Evolutionary conservation across 2,329 filamentous ascomycete genomes (phyloP).

Genomic region (Ophiostoma tasmaniense): DNA sequence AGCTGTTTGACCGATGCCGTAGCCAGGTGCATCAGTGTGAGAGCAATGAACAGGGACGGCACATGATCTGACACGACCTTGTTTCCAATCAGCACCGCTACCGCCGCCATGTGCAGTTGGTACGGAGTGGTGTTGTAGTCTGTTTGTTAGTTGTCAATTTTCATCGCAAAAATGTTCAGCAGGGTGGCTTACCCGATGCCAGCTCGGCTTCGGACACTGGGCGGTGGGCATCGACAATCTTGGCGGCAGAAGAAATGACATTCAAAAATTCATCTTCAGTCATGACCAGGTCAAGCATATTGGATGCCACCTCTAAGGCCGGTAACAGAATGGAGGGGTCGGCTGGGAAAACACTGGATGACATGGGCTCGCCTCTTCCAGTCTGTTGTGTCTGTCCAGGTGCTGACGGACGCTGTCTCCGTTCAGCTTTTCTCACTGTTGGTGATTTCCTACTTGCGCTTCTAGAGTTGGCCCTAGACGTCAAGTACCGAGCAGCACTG

Average conservation of each 20-base stretch:
- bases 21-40: conserved; percentile 31
- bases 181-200: conserved; percentile 5
- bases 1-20: conserved; percentile 18
- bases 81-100: conserved; percentile 22
- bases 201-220: conserved; percentile 1
- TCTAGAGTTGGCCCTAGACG: not conserved
- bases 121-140: conserved; percentile 24
- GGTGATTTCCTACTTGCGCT: not conserved
- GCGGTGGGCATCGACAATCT: not conserved
- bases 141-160: conserved; percentile 9
- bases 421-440: not conserved
- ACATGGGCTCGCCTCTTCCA: not conserved
- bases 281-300: not conserved
- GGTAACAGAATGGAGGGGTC: not conserved
- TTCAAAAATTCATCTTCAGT: conserved; percentile 11
- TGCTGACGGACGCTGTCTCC: not conserved
- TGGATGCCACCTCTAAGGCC: conserved; percentile 4
- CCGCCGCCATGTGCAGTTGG: conserved; percentile 29
- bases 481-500: not conserved
- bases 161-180: not conserved
- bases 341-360: conserved; percentile 6
- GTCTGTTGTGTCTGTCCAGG: not conserved
- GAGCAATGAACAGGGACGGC: conserved; percentile 22
- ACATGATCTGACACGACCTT: not conserved
- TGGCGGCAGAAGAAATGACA: not conserved